Evolutionary conservation across 257 asterid species (phyloP), one percentile per base, ranked within the genome.

Genomic region (Orobanche coerulescens): DNA sequence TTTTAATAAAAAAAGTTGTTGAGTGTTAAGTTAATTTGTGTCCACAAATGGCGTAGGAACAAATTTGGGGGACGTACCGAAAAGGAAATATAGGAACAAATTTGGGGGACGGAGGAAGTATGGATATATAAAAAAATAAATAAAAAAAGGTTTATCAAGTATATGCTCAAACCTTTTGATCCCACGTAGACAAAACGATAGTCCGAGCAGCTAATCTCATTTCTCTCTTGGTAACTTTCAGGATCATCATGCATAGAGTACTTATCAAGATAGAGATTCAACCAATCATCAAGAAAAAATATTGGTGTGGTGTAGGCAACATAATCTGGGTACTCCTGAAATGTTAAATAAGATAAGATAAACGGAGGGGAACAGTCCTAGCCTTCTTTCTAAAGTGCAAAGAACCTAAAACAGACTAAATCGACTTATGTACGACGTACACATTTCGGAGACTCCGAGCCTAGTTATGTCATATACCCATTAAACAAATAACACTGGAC

Each of bases 131-230:
- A 46, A 44, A 65, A 16, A 71, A 52, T 52, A 70, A 58, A 13
- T 39, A 57, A 56, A 61, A 71, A 66, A 40, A 19, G 3, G 44
- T 16, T 44, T 48, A 46, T 64, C n/a, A 24, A 47, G 55, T 66
- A 33, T 19, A 73, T 30, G 72, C 68, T 52, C 86, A 74, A 62
- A 91, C 97, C 98, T 84, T 88, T 92, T 66, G 86, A 75, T 66
- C 98, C 98, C 95, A 89, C 83, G 69, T 89, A 93, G 66, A 93
- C 97, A 71, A 93, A 93, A 51, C 98, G 97, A 71, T 93, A 89
- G 75, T 93, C 97, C 7, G 98, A 89, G 77, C 98, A 88, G 73
- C 80, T 73, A 73, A 80, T 73, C 53, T 88, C 96, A 71, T 80
- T 69, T 75, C 70, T 75, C 73, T 77, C 76, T 54, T 65, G 81